Evolutionary conservation across 1,284 basidiomycete species (phyloP).

Genomic region (Ustilago trichophora): DNA sequence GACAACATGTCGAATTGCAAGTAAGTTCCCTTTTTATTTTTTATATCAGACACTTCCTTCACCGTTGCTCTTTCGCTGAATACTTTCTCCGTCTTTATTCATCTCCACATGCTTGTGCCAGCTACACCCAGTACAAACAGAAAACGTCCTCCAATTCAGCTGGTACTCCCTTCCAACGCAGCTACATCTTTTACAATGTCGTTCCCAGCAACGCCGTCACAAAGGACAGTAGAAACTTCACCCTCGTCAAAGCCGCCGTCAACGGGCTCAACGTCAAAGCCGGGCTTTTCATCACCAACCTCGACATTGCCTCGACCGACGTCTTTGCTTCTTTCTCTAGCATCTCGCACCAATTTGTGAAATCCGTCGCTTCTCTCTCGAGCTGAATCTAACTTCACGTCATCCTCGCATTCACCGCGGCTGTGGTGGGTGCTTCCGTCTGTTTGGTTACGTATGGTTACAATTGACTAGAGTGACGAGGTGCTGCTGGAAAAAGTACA

Average conservation of each 20-base stretch:
- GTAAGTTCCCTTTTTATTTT: constrained; percentile 1
- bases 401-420: neutral
- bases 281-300: constrained; percentile 16
- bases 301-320: constrained; percentile 8
- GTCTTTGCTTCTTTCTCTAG: constrained; percentile 18
- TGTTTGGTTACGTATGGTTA: neutral
- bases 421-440: too few species aligned
- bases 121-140: constrained; percentile 9
- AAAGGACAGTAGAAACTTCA: constrained; percentile 8
- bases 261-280: constrained; percentile 4
- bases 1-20: constrained; percentile 28
- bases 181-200: constrained; percentile 28
- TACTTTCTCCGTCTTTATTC: neutral
- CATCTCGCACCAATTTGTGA: constrained; percentile 19
- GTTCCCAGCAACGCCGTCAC: constrained; percentile 2
- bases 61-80: neutral
- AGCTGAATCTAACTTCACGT: neutral
- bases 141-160: neutral
- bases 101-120: neutral
- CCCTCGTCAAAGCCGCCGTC: constrained; percentile 4
- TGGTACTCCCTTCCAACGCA: constrained; percentile 5
- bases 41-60: too few species aligned
- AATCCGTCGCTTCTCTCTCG: constrained; percentile 5
- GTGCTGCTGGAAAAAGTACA: neutral
- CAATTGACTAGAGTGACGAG: too few species aligned